A percentile compares a stretch with the other conserved stretches of the same genome.
phyloP scores from a whole-genome alignment of 192 early-diverging fungal species.

The Coemansia sp. region DNA sequence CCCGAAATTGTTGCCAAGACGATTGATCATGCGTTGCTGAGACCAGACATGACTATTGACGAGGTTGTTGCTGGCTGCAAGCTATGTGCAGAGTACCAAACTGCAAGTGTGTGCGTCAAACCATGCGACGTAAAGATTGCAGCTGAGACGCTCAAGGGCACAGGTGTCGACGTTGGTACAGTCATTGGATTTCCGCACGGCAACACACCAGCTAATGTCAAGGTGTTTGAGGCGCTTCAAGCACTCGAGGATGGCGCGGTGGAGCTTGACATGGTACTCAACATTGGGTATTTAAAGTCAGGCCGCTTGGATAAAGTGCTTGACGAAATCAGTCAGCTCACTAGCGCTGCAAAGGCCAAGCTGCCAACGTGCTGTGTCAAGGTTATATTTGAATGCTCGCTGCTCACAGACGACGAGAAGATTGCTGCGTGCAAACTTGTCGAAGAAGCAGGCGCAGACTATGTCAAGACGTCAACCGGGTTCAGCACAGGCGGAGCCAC shows the following conservation, averaged over 20 bases:
- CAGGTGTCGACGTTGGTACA: conserved; percentile 58
- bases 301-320: conserved; percentile 45
- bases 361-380: conserved; percentile 55
- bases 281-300: conserved; percentile 58
- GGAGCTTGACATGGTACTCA: conserved; percentile 63
- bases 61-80: conserved; percentile 58
- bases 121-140: conserved; percentile 62
- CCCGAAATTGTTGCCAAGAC: conserved; percentile 56
- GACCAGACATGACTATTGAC: conserved; percentile 55
- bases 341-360: conserved; percentile 41
- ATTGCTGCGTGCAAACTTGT: conserved; percentile 43
- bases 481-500: conserved; percentile 58
- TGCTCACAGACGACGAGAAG: conserved; percentile 59
- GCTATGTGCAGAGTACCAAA: conserved; percentile 54
- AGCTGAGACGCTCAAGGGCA: conserved; percentile 32
- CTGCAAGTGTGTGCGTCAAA: conserved; percentile 61
- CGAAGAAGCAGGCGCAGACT: conserved; percentile 58
- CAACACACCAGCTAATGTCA: conserved; percentile 53
- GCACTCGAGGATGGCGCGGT: conserved; percentile 60
- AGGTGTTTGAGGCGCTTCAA: conserved; percentile 56
- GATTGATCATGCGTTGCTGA: conserved; percentile 62
- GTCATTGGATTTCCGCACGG: conserved; percentile 65
- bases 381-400: conserved; percentile 63
- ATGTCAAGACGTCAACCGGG: conserved; percentile 65
- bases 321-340: conserved; percentile 47